Base-by-base conservation (phyloP, 2,329 filamentous ascomycete species). In the Epichloe hybrida region DNA sequence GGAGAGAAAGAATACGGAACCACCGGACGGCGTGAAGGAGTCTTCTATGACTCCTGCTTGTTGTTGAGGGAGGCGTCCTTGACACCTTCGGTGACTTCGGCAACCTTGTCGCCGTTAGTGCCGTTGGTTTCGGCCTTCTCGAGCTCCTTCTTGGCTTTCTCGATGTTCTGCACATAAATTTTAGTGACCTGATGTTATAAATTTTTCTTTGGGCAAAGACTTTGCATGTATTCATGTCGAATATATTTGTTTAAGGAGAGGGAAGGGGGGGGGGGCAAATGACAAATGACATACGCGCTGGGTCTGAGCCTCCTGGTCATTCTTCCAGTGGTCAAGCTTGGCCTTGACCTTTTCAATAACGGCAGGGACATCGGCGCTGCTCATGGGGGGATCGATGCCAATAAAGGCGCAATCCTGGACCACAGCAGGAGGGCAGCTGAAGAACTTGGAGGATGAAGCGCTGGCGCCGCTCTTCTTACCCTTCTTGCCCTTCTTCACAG, bases 61-160 rank as follows among this genome's bases (percentile, higher is more conserved):
- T 78, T 75, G 58, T 74, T 70, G 54, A 79, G 61, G 41, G 74
- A 71, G 51, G 69, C 65, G 56, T 77, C 69, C 68, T 78, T 72
- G 52, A 79, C 68, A 51, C 70, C 72, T 49, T 72, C 65, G 48
- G 74, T 71, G 50, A 72, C 72, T 53, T 76, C 75, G 40, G 77
- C 80, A 49, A 80, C 75, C 54, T 72, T 72, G 56, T 75, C 72
- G 57, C 66, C 68, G 59, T 71, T 74, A 58, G 57, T 54, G 57
- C 66, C 69, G 55, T 68, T 69, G 55, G 69, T 69, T 56, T 74
- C 74, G 20, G 46, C 34, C 59, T 83, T 83, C 65, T 90, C 88
- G 56, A 98, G 94, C 69, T 96, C 89, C 70, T 91, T 91, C 75
- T 95, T 86, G 54, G 93, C 93, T 71, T 96, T 95, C 56, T 88